phyloP scores from a whole-genome alignment of 139 green algal species.

The Chlorella sp. region DNA sequence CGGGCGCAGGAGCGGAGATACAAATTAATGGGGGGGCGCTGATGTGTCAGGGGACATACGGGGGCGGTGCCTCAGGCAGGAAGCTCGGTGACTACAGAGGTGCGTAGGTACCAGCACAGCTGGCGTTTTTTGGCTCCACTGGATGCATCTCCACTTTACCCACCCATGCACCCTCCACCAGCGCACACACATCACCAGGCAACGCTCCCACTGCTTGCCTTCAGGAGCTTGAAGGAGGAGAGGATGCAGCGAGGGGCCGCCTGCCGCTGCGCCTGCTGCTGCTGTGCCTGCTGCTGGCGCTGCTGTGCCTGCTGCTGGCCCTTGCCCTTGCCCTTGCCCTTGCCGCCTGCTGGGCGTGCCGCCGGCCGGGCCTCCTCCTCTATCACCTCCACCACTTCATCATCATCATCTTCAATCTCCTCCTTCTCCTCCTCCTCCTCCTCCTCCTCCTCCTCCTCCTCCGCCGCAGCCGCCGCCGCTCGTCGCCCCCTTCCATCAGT shows the following conservation, averaged over 20 bases:
- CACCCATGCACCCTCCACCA: too few relatives aligned
- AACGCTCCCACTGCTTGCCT: not conserved
- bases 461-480: not conserved
- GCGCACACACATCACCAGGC: not conserved
- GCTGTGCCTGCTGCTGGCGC: not conserved
- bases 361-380: not conserved
- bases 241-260: not conserved
- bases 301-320: not conserved
- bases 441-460: not conserved
- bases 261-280: not conserved
- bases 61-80: not conserved
- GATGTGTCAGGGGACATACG: too few relatives aligned
- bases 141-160: too few relatives aligned
- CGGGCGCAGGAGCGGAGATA: not conserved
- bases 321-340: not conserved
- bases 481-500: not conserved
- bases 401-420: not conserved
- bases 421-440: not conserved
- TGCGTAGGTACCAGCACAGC: not conserved
- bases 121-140: too few relatives aligned
- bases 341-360: not conserved
- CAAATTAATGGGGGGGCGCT: not conserved
- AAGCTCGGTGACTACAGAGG: not conserved
- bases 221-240: not conserved
- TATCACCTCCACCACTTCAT: not conserved